Conservation (phyloP, 163 green algal genomes). For the Scenedesmus sp. region DNA sequence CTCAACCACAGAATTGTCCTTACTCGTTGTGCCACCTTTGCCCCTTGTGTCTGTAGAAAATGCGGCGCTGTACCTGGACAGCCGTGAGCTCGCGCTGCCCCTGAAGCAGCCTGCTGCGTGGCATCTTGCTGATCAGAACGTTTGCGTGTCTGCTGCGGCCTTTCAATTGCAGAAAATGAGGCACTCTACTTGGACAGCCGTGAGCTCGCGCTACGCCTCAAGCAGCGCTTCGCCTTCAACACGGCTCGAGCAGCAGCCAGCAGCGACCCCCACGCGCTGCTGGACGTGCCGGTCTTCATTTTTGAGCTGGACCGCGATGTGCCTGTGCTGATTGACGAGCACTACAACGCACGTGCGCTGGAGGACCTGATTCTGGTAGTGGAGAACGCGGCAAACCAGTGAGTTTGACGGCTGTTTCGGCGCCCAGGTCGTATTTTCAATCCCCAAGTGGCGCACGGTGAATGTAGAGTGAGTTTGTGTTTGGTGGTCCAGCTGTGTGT, state of each 20-base stretch:
- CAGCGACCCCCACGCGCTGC: slow-evolving; percentile 34
- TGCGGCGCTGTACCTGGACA: slow-evolving; percentile 51
- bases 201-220: slow-evolving; percentile 41
- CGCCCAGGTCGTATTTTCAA: too few species aligned
- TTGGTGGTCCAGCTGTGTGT: too few species aligned
- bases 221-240: neutral
- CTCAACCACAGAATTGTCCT: neutral
- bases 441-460: too few species aligned
- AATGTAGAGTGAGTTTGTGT: too few species aligned
- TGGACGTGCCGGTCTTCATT: slow-evolving; percentile 67
- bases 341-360: slow-evolving; percentile 75
- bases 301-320: slow-evolving; percentile 64
- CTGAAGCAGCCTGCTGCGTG: neutral
- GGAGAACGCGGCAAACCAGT: slow-evolving; percentile 55
- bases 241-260: neutral
- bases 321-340: slow-evolving; percentile 71
- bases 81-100: slow-evolving; percentile 34
- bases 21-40: neutral
- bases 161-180: too few species aligned
- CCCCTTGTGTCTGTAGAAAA: slow-evolving; percentile 12
- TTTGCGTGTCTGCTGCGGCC: too few species aligned
- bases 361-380: slow-evolving; percentile 71
- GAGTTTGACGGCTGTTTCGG: neutral
- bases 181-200: slow-evolving; percentile 31
- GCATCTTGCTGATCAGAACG: too few species aligned